Evolutionary conservation across 768 basidiomycete genomes (phyloP).

Genomic region (Goffeauzyma gilvescens): DNA sequence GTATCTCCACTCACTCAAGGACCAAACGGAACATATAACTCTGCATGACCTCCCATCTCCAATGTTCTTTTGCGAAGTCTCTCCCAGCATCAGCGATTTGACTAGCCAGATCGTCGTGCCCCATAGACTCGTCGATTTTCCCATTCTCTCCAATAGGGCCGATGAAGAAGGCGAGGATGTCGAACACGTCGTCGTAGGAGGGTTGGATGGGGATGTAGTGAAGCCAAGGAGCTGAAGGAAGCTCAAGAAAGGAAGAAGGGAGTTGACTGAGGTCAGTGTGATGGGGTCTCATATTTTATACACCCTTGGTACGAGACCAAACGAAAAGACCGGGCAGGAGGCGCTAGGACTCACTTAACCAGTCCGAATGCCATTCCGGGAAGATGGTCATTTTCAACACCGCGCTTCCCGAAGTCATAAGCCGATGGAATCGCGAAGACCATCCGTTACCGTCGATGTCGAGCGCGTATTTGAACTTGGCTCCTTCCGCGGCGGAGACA

Average conservation of each 20-base stretch:
- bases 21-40: conserved; percentile 26
- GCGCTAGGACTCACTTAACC: conserved; percentile 13
- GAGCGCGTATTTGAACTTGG: conserved; percentile 38
- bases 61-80: conserved; percentile 25
- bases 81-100: conserved; percentile 30
- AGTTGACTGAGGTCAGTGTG: conserved; percentile 5
- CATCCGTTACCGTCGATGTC: conserved; percentile 36
- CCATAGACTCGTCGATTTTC: conserved; percentile 37
- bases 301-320: too few species aligned
- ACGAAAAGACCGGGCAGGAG: neutral
- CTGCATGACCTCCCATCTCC: conserved; percentile 31
- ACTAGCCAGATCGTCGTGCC: conserved; percentile 38
- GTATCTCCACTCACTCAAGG: conserved; percentile 19
- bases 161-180: conserved; percentile 53
- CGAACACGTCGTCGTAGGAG: conserved; percentile 50
- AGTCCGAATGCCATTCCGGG: conserved; percentile 58
- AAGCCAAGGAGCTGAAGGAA: conserved; percentile 46
- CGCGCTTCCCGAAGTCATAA: conserved; percentile 45
- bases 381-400: conserved; percentile 55
- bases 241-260: too few species aligned
- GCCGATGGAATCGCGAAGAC: conserved; percentile 48
- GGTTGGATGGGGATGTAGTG: conserved; percentile 53
- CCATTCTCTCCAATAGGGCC: conserved; percentile 37
- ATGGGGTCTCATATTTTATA: conserved; percentile 2
- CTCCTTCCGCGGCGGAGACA: conserved; percentile 39